Conservation (phyloP, 345 rosid genomes). For the Eucalyptus sp. region DNA sequence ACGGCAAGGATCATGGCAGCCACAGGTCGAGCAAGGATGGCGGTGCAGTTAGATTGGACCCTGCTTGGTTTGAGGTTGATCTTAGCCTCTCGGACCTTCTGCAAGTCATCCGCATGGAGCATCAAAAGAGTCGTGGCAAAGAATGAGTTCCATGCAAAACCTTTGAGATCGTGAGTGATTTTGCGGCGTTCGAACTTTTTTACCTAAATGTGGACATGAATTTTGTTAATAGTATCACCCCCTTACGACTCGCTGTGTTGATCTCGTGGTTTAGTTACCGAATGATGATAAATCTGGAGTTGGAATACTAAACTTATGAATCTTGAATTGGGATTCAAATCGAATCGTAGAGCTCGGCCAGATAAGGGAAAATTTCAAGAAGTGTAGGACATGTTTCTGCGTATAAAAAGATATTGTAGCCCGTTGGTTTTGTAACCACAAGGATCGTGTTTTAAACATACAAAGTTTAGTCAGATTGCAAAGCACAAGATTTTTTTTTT, state of each 20-base stretch:
- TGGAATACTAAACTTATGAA: neutral
- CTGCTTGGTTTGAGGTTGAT: neutral
- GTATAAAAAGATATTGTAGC: neutral
- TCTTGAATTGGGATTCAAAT: too few species aligned
- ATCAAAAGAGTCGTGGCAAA: neutral
- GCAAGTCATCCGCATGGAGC: neutral
- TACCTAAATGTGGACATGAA: neutral
- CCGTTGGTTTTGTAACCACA: neutral
- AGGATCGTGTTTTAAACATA: neutral
- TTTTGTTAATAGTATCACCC: neutral
- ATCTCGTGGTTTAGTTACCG: fast-evolving
- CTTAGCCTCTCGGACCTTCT: neutral
- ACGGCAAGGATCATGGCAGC: neutral
- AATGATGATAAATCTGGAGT: neutral
- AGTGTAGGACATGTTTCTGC: neutral
- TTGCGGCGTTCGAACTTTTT: neutral
- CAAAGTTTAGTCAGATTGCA: neutral
- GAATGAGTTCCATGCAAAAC: too few species aligned
- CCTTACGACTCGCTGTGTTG: fast-evolving
- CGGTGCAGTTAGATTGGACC: neutral
- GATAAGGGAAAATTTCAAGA: neutral
- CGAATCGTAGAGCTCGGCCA: fast-evolving
- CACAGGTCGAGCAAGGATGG: neutral
- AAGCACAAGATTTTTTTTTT: neutral
- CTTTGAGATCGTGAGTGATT: neutral